Base-by-base conservation (phyloP, 1,284 basidiomycete genomes). In the Inonotus hispidus region DNA sequence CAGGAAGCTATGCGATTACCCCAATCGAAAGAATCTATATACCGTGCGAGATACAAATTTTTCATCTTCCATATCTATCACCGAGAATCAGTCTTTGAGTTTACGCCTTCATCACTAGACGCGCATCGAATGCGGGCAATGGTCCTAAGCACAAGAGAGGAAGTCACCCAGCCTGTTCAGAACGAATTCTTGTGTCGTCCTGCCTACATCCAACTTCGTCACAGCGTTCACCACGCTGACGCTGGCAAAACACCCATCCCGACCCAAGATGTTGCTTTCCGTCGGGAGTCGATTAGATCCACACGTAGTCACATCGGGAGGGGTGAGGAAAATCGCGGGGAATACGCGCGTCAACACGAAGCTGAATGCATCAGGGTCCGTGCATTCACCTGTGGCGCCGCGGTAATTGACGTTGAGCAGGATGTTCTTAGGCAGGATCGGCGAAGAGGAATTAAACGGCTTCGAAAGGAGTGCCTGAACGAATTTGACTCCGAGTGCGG, bases 331-430 rank as follows among this genome's bases (percentile, higher is more conserved):
- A 13, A 55, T 19, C 21, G 59, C 62, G 35, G 57, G 56, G 50
- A 19, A 53, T 21, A 80, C 69, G n/a, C 80, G 71, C 46, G 81
- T 78, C 49, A 82, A 69, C 1, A 82, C 72, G 66, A 77, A 83
- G 57, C 72, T 70, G 71, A 74, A 79, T 62, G 72, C 73, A 5
- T 68, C 64, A 4, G 73, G 68, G n/a, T 67, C 66, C 7, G 74
- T 54, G 66, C 80, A 82, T 25, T 66, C 70, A 16, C 59, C 62
- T 39, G 73, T 69, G 1, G 73, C 75, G 19, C 74, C 65, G 0
- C 77, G 75, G 69, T 77, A 82, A 70, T 84, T 83, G 64, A 83
- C 79, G 67, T 82, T 82, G 58, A 83, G 62, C 50, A 71, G 73
- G 56, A 76, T 72, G 21, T 73, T 73, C 0, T 68, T 43, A 1